These are phyloP conservation scores for Schizothecium vesticola DNA, from an alignment of 495 filamentous ascomycete species.

Conservation along the genomic window DNA sequence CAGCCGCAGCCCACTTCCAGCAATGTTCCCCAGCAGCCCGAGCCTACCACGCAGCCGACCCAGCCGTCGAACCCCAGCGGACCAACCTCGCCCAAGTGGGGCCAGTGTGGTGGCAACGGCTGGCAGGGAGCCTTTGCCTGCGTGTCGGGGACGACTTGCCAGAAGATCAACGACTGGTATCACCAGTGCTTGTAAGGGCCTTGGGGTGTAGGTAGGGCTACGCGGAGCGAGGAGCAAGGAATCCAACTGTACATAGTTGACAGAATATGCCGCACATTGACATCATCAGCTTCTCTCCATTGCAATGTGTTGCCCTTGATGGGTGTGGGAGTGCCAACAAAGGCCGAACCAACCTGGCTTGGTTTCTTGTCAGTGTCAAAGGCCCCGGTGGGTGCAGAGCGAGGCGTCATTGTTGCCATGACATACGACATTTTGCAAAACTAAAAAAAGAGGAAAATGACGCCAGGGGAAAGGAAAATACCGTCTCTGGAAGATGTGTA, in stretches of 20 bases:
- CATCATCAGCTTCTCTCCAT: not conserved
- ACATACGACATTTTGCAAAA: not conserved
- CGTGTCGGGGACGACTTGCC: slow-evolving; percentile 20
- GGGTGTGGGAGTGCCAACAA: not conserved
- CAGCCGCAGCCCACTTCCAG: not conserved
- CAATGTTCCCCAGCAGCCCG: not conserved
- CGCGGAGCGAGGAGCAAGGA: not conserved
- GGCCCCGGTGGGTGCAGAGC: not conserved
- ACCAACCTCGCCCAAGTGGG: slow-evolving; percentile 24
- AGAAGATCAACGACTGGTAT: slow-evolving; percentile 24
- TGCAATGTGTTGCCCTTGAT: not conserved
- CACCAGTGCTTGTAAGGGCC: slow-evolving; percentile 16
- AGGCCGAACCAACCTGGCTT: not conserved
- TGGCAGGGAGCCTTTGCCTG: slow-evolving; percentile 35
- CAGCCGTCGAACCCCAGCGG: not conserved
- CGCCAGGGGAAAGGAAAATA: not conserved
- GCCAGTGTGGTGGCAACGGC: slow-evolving; percentile 40
- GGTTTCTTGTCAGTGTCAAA: not conserved
- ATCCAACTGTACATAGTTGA: not conserved
- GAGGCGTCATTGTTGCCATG: not conserved
- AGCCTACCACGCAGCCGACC: slow-evolving; percentile 3
- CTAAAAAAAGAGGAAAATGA: no score
- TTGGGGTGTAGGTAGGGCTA: not conserved
- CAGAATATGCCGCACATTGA: not conserved
- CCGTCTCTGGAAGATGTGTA: not conserved